Evolutionary conservation across 1,139 yeast genomes (phyloP).

Genomic region (Lodderomyces elongisporus): DNA sequence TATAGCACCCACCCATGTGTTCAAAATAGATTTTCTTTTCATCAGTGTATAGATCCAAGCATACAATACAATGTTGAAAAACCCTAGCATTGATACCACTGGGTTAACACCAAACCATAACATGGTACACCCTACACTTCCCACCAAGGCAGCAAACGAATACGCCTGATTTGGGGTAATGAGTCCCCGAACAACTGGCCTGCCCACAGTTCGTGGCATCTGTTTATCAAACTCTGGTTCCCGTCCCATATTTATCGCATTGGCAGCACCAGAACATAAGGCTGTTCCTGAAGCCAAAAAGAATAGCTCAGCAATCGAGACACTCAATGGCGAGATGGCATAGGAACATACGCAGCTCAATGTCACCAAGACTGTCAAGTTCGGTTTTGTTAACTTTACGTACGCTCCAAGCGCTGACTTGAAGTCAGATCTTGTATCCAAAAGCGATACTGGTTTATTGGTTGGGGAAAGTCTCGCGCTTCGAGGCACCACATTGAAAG

Average conservation of each 20-base stretch:
- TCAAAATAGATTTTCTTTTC: conserved; percentile 75
- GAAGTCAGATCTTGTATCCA: conserved; percentile 13
- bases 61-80: conserved; percentile 71
- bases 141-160: conserved; percentile 69
- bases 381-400: conserved; percentile 80
- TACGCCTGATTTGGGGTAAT: conserved; percentile 75
- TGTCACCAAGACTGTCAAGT: conserved; percentile 81
- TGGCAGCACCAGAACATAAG: conserved; percentile 87
- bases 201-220: conserved; percentile 83
- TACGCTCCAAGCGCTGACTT: conserved; percentile 51
- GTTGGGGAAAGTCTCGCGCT: conserved; percentile 15
- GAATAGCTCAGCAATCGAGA: conserved; percentile 62
- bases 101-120: conserved; percentile 81
- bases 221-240: conserved; percentile 85
- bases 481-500: conserved; percentile 53
- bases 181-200: conserved; percentile 88
- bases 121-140: conserved; percentile 63
- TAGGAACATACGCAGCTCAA: conserved; percentile 90
- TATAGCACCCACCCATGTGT: conserved; percentile 98
- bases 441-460: conserved; percentile 10
- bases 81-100: conserved; percentile 74
- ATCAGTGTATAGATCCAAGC: conserved; percentile 89
- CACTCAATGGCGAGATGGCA: conserved; percentile 82
- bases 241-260: conserved; percentile 94
- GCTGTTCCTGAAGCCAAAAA: conserved; percentile 82